Base-by-base conservation (phyloP, 192 early-diverging fungal genomes). In the Backusella morwellensis region DNA sequence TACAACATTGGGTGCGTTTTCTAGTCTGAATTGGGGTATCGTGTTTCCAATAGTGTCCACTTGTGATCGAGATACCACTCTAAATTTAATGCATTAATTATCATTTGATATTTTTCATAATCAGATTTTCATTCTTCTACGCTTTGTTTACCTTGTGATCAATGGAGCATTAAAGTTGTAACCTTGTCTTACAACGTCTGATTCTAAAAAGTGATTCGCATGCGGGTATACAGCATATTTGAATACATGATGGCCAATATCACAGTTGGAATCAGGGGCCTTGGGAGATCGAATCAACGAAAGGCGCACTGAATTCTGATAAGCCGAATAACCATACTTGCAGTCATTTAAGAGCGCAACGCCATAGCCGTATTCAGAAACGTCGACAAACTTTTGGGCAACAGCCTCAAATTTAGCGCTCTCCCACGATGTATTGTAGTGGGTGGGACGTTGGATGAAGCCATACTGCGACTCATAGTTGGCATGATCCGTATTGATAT, bases 401-500 rank as follows among this genome's bases (percentile, higher is more conserved):
- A 95, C 97, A 1, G 98, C 97, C 86, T 99, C 97, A 76, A 99
- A 99, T 74, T 95, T 93, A 6, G 95, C 94, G 73, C 90, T 86
- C 54, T 95, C 97, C 91, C 96, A 97, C 36, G 90, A 88, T 6
- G 93, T 99, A 82, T 99, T 99, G 87, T 89, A 95, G 66, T 98
- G 97, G 21, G 98, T 98, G 4, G 98, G 95, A 15, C 98, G 86
- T 80, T 94, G 94, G 15, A 98, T 84, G 21, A 90, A 90, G 6
- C 97, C 97, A 86, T 93, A 98, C 77, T 96, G 96, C 1, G 95
- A 95, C 71, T 99, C 97, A 80, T 97, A 99, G 0, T 95, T 98
- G 72, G 84, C 84, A 86, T 90, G 68, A 81, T 99, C 97, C 68
- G 89, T 88, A 59, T 78, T 66, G 38, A 99, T 92, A 78, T 97